Conservation (phyloP, 2,329 filamentous ascomycete species). For the Claviceps sp. region DNA sequence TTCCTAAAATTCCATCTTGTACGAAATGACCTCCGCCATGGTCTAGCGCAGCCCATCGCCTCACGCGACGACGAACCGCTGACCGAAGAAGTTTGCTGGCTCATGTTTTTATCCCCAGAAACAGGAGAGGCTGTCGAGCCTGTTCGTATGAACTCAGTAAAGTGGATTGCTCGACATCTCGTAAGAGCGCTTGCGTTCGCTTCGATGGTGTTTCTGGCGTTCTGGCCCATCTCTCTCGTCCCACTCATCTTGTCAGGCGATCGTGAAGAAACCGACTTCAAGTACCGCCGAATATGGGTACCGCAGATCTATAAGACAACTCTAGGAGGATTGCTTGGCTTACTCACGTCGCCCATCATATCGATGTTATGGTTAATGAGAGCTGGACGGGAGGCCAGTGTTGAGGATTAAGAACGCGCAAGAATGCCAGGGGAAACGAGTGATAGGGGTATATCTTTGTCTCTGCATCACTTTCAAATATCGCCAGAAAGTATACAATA, state of each 20-base stretch:
- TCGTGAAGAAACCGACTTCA: conserved; percentile 27
- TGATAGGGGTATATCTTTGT: not conserved
- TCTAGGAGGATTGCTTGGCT: conserved; percentile 30
- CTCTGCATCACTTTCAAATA: not conserved
- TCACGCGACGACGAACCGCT: conserved; percentile 25
- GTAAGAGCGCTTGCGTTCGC: conserved; percentile 15
- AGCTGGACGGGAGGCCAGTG: conserved; percentile 28
- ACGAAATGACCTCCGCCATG: conserved; percentile 29
- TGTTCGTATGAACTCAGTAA: not conserved
- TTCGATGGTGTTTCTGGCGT: conserved; percentile 25
- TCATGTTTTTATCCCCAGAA: conserved; percentile 23
- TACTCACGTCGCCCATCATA: conserved; percentile 34
- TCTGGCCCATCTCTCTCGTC: conserved; percentile 31
- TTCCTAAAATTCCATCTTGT: conserved; percentile 34
- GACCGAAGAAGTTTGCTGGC: conserved; percentile 25
- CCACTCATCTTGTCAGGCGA: conserved; percentile 26
- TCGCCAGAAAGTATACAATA: not conserved
- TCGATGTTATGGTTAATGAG: conserved; percentile 36
- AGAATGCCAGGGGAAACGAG: not conserved
- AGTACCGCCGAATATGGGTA: conserved; percentile 28
- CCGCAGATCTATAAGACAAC: conserved; percentile 38
- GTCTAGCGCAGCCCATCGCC: conserved; percentile 33
- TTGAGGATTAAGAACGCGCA: not conserved
- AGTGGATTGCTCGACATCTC: conserved; percentile 15
- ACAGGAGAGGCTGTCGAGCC: not conserved